phyloP scores from a whole-genome alignment of 345 rosid genomes.

The Rubroshorea leprosula region DNA sequence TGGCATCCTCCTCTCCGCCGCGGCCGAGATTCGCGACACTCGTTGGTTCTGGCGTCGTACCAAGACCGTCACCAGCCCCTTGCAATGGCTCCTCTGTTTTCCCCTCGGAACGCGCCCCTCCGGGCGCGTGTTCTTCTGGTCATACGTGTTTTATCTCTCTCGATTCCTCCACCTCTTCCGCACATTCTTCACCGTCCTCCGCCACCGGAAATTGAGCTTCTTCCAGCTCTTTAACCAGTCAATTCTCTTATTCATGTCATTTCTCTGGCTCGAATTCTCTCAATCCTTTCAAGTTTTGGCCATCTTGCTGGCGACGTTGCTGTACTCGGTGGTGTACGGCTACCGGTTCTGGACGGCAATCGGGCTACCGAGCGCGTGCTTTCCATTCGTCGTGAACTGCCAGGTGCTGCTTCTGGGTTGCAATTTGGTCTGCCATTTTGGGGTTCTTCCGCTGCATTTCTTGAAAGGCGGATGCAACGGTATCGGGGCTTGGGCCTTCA shows the following conservation, averaged over 20 bases:
- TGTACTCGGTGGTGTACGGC: conserved; percentile 73
- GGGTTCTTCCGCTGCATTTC: conserved; percentile 63
- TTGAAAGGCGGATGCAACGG: conserved; percentile 91
- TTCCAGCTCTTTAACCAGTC: conserved; percentile 73
- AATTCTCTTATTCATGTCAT: conserved; percentile 59
- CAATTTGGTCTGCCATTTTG: conserved; percentile 68
- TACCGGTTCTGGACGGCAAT: conserved; percentile 93
- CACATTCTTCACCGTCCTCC: conserved; percentile 55
- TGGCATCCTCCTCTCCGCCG: conserved; percentile 70
- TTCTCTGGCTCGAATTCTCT: conserved; percentile 88
- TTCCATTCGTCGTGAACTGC: conserved; percentile 66
- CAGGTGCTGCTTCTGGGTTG: conserved; percentile 60
- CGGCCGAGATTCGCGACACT: conserved; percentile 77
- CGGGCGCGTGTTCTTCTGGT: conserved; percentile 98
- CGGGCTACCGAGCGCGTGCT: conserved; percentile 69
- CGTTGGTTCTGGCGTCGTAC: conserved; percentile 80
- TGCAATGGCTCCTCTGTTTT: conserved; percentile 96
- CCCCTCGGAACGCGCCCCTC: conserved; percentile 95
- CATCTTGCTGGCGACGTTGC: conserved; percentile 54
- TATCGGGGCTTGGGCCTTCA: conserved; percentile 82
- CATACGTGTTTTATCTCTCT: conserved; percentile 77
- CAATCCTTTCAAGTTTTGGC: conserved; percentile 86
- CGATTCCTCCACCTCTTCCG: conserved; percentile 77
- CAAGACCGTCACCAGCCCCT: conserved; percentile 38
- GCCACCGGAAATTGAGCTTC: conserved; percentile 40